Evolutionary conservation across 345 rosid genomes (phyloP).

Genomic region (Syzygium grande): DNA sequence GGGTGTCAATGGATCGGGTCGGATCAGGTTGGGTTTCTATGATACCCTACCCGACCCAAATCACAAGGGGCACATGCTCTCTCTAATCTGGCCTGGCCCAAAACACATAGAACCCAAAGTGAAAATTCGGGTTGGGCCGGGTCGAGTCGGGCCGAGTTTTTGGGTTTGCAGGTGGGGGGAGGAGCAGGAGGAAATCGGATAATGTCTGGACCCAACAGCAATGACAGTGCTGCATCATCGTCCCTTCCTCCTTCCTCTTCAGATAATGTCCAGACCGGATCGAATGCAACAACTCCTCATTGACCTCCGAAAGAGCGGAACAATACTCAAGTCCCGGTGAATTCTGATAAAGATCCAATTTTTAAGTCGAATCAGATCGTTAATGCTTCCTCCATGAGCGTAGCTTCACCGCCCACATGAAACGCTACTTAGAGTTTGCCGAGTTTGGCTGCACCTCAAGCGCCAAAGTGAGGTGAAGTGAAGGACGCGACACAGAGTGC

Average conservation of each 20-base stretch:
- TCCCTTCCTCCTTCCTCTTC: slow-evolving; percentile 6
- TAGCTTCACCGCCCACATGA: background rate
- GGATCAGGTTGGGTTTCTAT: no score
- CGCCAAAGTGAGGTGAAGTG: background rate
- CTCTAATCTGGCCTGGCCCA: no score
- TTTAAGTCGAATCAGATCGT: slow-evolving; percentile 3
- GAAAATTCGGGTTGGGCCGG: no score
- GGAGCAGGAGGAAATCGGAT: no score
- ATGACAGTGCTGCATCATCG: background rate
- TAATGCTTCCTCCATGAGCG: background rate
- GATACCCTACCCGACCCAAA: no score
- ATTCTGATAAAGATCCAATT: slow-evolving; percentile 9
- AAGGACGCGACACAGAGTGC: background rate
- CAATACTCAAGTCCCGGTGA: background rate
- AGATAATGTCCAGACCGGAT: background rate
- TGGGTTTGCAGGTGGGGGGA: no score
- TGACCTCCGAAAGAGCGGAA: background rate
- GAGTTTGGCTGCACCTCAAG: background rate
- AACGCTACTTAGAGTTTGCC: background rate
- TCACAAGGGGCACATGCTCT: no score
- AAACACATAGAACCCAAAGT: no score
- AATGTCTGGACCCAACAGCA: no score
- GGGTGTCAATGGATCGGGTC: no score
- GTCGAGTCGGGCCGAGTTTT: no score
- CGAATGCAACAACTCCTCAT: slow-evolving; percentile 9